phyloP scores from a whole-genome alignment of 2,329 filamentous ascomycete genomes.

The Penicillium sp. region DNA sequence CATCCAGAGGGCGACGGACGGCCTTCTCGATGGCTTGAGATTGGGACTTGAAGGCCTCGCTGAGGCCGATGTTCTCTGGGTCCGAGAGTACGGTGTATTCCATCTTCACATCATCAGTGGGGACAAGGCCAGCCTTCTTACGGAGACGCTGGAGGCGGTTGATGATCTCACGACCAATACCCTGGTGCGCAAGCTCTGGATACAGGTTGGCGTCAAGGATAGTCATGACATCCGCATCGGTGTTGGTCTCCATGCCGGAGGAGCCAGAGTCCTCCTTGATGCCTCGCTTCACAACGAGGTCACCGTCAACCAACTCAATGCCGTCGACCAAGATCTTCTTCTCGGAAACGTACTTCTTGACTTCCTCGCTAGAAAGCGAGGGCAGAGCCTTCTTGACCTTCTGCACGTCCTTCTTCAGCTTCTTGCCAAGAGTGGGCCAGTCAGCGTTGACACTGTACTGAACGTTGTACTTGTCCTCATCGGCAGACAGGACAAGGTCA shows the following conservation, averaged over 20 bases:
- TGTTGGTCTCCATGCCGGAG: conserved; percentile 79
- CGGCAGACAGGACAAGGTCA: conserved; percentile 77
- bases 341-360: conserved; percentile 72
- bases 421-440: conserved; percentile 93
- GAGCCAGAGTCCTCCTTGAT: conserved; percentile 71
- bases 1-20: conserved; percentile 73
- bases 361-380: conserved; percentile 72
- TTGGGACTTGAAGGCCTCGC: conserved; percentile 68
- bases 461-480: conserved; percentile 89
- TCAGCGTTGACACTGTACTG: conserved; percentile 88
- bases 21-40: conserved; percentile 71
- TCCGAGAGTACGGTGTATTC: conserved; percentile 81
- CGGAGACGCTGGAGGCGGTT: conserved; percentile 87
- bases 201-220: conserved; percentile 84
- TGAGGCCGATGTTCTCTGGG: conserved; percentile 72
- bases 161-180: conserved; percentile 87
- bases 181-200: conserved; percentile 83
- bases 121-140: conserved; percentile 87
- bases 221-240: conserved; percentile 84
- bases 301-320: conserved; percentile 77
- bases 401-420: conserved; percentile 90
- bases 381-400: conserved; percentile 91
- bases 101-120: conserved; percentile 95
- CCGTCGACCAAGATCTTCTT: conserved; percentile 81
- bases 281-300: conserved; percentile 78